Evolutionary conservation across 148 eudicot genomes (phyloP).

Genomic region (Rhododendron ovatum): DNA sequence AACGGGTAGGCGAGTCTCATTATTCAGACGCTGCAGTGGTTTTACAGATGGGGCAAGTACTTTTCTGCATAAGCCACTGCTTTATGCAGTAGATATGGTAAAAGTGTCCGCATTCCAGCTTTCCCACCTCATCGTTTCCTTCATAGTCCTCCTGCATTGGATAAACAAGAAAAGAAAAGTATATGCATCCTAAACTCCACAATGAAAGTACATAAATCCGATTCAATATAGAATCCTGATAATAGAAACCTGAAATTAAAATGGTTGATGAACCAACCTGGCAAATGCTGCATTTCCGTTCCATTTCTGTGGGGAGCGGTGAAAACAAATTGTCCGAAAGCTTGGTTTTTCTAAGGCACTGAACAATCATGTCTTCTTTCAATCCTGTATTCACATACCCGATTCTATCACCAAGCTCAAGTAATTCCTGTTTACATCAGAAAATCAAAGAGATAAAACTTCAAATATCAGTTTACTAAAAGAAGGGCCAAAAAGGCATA

Average conservation of each 20-base stretch:
- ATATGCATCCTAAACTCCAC: neutral
- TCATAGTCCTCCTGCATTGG: conserved; percentile 59
- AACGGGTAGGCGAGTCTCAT: neutral
- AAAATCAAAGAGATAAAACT: neutral
- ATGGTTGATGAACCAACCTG: conserved; percentile 40
- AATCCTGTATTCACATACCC: conserved; percentile 87
- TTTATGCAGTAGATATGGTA: conserved; percentile 66
- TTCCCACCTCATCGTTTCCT: conserved; percentile 55
- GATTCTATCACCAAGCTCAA: conserved; percentile 88
- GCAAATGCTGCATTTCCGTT: conserved; percentile 78
- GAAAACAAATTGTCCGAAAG: conserved; percentile 30
- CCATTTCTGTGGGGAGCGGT: conserved; percentile 29
- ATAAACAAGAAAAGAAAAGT: neutral
- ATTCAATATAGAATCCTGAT: neutral
- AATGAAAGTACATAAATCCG: neutral
- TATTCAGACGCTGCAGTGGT: conserved; percentile 38
- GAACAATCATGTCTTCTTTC: conserved; percentile 66
- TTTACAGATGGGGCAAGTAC: conserved; percentile 71
- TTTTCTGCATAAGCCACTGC: conserved; percentile 62
- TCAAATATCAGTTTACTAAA: neutral
- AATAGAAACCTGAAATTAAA: neutral
- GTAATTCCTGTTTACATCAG: conserved; percentile 52
- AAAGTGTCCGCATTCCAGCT: conserved; percentile 58
- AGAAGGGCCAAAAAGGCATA: neutral
- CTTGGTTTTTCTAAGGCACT: conserved; percentile 65